Base-by-base conservation (phyloP, 805 yeast species). In the Cyberlindnera mississippiensis region DNA sequence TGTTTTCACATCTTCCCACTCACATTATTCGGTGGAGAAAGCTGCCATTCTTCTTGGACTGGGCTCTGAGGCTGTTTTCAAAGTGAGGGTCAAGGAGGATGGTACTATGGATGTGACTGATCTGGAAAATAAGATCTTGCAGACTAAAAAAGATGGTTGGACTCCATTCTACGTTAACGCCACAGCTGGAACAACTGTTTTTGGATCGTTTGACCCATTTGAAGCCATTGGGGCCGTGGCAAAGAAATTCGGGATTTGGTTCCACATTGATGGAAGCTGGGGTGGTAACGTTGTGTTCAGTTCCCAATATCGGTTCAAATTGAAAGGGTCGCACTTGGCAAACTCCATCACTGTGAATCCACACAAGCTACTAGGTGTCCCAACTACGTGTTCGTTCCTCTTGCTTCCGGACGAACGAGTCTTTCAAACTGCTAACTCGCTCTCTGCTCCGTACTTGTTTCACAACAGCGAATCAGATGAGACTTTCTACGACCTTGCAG, bases 261-360 rank as follows among this genome's bases (percentile, higher is more conserved):
- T 84, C 57, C 96, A 86, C 60, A 75, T 86, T 31, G 96, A 86
- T 62, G 96, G 93, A 1, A 84, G 93, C 6, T 85, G 95, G 95
- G 96, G 96, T 27, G 96, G 91, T 8, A 87, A 87, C 53, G 80
- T 83, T 9, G 71, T 85, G 0, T 87, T 86, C 64, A 79, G 87
- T 32, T 51, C 60, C 0, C 64, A 50, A 10, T 75, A 78, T 41
- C 60, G 56, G 32, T 35, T 60, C 42, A 71, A 73, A 50, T 60
- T 86, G 46, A 56, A 61, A 14, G 96, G 96, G 2, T 60, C 75
- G 26, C 74, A 82, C 32, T 56, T 71, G 16, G 95, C 93, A 1
- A 76, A 86, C 60, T 82, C 90, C 10, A 70, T 86, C 42, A 86
- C 96, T 2, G 74, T 79, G 17, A 87, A 86, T 56, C 96, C 96